Evolutionary conservation across 805 yeast species (phyloP), one percentile per base, ranked within the genome.

Genomic region (Wickerhamiella kurtzmanii): DNA sequence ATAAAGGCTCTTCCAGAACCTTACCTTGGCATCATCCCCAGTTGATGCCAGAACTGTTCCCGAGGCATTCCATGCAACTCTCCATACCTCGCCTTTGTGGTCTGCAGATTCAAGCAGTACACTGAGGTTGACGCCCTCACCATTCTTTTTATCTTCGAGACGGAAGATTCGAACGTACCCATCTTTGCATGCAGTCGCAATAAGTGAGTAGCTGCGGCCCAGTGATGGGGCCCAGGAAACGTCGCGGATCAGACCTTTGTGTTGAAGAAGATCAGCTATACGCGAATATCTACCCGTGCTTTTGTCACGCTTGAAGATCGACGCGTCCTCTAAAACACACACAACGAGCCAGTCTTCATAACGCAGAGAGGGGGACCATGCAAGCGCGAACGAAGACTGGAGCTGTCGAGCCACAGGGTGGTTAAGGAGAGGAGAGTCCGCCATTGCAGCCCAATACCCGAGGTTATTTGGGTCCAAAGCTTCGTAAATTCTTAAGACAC

Each of bases 221-320:
- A 88, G 84, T 0, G 94, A 77, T 2, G 97, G 96, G 0, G 97
- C 97, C 98, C 98, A 89, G 25, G 88, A 73, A 3, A 88, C 85
- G 16, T 87, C 82, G 57, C 97, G 71, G 32, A 89, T 85, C 37
- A 89, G 70, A 2, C 95, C 95, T 46, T 75, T 73, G 60, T 88
- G 96, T 37, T 86, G 96, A 2, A 87, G 82, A 20, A 89, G 68
- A 50, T 75, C 76, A 32, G 82, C 77, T 0, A 77, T 77, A 22
- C 53, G 46, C 16, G 46, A 48, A 48, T 54, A 63, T 43, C 59
- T 79, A 28, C 76, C 78, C 22, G 64, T 61, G 25, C 68, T 64
- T 50, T 74, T 73, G 49, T 74, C 64, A 51, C 71, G 72, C 11
- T 45, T 45, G 62, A 81, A 87, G n/a, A 89, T 75, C 49, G 79